A percentile compares a stretch with the other conserved stretches of the same genome.
phyloP scores from a whole-genome alignment of 176 grass and related monocot species.

The Rhipidocladum racemiflorum region DNA sequence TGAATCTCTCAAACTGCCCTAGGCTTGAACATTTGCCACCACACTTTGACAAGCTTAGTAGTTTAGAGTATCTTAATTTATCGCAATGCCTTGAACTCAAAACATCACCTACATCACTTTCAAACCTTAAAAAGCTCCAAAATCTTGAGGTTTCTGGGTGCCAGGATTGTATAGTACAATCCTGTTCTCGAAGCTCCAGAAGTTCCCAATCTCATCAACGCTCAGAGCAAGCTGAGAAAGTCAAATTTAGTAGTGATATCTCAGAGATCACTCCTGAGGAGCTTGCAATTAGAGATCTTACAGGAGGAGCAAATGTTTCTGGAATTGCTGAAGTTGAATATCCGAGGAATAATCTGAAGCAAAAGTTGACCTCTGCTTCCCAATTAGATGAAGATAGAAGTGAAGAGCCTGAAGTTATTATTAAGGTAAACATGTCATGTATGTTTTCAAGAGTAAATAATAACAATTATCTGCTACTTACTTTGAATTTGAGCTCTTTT shows the following conservation, averaged over 20 bases:
- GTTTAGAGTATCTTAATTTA: constrained; percentile 20
- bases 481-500: background rate
- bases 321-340: background rate
- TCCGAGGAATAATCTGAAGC: background rate
- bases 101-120: no score
- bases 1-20: constrained; percentile 43
- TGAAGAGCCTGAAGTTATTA: constrained; percentile 8
- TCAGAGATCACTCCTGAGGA: constrained; percentile 13
- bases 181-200: background rate
- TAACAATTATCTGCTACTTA: background rate
- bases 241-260: constrained; percentile 12
- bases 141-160: constrained; percentile 32
- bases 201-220: constrained; percentile 5
- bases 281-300: background rate
- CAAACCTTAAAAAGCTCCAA: no score
- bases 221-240: constrained; percentile 19
- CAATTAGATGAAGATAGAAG: background rate
- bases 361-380: background rate
- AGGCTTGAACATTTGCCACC: constrained; percentile 36
- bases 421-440: constrained; percentile 15
- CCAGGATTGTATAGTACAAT: constrained; percentile 30
- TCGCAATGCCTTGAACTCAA: no score
- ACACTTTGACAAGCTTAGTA: constrained; percentile 21
- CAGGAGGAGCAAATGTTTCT: background rate
- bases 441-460: background rate